Conservation (phyloP, 2,329 filamentous ascomycete species). For the Aspergillus niger region DNA sequence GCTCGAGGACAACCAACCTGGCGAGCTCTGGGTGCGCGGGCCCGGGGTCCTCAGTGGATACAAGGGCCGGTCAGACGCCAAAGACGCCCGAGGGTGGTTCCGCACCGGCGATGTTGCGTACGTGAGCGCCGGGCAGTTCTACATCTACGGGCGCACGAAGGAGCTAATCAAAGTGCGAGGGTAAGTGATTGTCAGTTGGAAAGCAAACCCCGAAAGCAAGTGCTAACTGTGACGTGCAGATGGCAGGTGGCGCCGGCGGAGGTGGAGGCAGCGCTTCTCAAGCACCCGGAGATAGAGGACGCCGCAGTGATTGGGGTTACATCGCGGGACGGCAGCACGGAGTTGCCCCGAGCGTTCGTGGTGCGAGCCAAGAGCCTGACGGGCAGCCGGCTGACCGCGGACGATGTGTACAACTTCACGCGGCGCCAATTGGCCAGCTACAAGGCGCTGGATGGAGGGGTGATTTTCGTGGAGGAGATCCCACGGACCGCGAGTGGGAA, state of each 20-base stretch:
- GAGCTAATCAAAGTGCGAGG: slow-evolving; percentile 52
- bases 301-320: slow-evolving; percentile 51
- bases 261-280: slow-evolving; percentile 49
- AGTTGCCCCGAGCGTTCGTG: slow-evolving; percentile 51
- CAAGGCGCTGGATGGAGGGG: slow-evolving; percentile 51
- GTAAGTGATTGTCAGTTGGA: slow-evolving; percentile 25
- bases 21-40: slow-evolving; percentile 47
- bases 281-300: slow-evolving; percentile 48
- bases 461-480: slow-evolving; percentile 52
- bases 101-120: slow-evolving; percentile 48
- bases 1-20: slow-evolving; percentile 32
- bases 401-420: slow-evolving; percentile 49
- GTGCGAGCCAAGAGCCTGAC: slow-evolving; percentile 35
- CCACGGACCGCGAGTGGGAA: slow-evolving; percentile 55
- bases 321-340: slow-evolving; percentile 33
- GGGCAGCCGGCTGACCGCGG: slow-evolving; percentile 32
- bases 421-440: slow-evolving; percentile 48
- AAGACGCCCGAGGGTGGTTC: slow-evolving; percentile 45
- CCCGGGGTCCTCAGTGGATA: slow-evolving; percentile 41
- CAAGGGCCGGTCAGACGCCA: slow-evolving; percentile 38
- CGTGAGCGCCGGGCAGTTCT: slow-evolving; percentile 39
- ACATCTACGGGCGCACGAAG: slow-evolving; percentile 46
- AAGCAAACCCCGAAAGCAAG: neutral
- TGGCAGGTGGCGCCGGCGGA: slow-evolving; percentile 54
- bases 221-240: slow-evolving; percentile 21